Conservation (phyloP, 345 rosid species). For the Acer yangbiense region DNA sequence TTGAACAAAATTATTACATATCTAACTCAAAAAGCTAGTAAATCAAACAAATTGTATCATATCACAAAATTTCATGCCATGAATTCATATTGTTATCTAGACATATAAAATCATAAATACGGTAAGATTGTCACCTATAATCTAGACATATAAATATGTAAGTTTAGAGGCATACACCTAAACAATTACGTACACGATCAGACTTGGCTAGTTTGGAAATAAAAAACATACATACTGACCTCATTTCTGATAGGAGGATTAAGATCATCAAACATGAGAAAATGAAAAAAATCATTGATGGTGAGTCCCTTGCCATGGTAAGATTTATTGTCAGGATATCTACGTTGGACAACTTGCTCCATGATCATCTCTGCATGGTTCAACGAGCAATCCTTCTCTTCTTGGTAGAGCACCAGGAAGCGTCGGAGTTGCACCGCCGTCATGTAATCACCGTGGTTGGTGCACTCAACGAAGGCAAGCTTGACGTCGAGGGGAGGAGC, state of each 20-base stretch:
- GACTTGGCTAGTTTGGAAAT: no score
- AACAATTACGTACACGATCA: no score
- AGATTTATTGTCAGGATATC: slow-evolving; percentile 38
- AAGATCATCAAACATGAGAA: slow-evolving; percentile 45
- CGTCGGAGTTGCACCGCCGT: slow-evolving; percentile 50
- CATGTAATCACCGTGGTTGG: slow-evolving; percentile 49
- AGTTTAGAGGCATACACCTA: no score
- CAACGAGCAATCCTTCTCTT: slow-evolving; percentile 38
- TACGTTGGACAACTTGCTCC: slow-evolving; percentile 47
- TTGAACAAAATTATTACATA: background rate
- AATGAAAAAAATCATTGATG: slow-evolving; percentile 65
- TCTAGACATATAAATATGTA: no score
- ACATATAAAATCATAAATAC: no score
- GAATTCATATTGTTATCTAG: no score
- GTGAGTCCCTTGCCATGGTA: slow-evolving; percentile 43
- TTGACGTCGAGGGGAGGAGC: slow-evolving; percentile 80
- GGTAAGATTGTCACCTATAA: no score
- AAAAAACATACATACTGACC: slow-evolving; percentile 18
- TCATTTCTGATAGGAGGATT: slow-evolving; percentile 47
- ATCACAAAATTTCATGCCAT: background rate
- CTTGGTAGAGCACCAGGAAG: slow-evolving; percentile 63
- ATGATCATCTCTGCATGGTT: slow-evolving; percentile 61
- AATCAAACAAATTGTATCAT: background rate
- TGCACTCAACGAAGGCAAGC: slow-evolving; percentile 45
- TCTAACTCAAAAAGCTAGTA: no score